phyloP scores from a whole-genome alignment of 2,329 filamentous ascomycete genomes.

The Talaromyces sp. region DNA sequence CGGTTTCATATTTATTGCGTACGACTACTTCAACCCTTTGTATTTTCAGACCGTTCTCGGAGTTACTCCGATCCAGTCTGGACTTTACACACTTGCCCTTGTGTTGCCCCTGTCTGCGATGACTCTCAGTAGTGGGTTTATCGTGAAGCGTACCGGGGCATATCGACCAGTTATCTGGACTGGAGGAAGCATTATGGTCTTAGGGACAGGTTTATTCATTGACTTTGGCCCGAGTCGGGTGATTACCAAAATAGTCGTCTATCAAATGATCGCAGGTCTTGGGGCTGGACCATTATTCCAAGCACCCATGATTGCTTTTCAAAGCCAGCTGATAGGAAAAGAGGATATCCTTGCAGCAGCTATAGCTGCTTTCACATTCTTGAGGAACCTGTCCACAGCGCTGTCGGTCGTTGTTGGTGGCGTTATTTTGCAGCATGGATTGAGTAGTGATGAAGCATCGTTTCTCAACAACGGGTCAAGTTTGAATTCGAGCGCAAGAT shows the following conservation, averaged over 20 bases:
- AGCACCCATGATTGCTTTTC: conserved; percentile 53
- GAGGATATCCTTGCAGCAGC: conserved; percentile 55
- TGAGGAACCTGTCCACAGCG: conserved; percentile 52
- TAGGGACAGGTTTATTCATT: conserved; percentile 60
- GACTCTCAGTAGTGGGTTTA: conserved; percentile 58
- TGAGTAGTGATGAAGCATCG: conserved; percentile 17
- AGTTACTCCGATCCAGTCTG: conserved; percentile 61
- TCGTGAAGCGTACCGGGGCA: conserved; percentile 64
- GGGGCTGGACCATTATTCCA: conserved; percentile 56
- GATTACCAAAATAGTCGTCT: conserved; percentile 31
- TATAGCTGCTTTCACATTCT: conserved; percentile 55
- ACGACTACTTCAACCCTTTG: conserved; percentile 69
- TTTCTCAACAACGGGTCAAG: not conserved
- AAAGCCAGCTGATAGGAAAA: conserved; percentile 46
- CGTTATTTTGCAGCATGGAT: conserved; percentile 42
- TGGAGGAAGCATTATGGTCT: conserved; percentile 52
- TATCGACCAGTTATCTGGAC: conserved; percentile 56
- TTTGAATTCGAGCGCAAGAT: not conserved
- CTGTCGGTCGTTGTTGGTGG: conserved; percentile 55
- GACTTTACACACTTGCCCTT: conserved; percentile 64
- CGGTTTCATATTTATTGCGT: conserved; percentile 66
- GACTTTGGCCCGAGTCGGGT: conserved; percentile 47
- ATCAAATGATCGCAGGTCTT: conserved; percentile 50
- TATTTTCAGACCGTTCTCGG: conserved; percentile 70
- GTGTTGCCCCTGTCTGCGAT: conserved; percentile 60